Conservation (phyloP, 2,329 filamentous ascomycete genomes). For the Alternaria sp. region DNA sequence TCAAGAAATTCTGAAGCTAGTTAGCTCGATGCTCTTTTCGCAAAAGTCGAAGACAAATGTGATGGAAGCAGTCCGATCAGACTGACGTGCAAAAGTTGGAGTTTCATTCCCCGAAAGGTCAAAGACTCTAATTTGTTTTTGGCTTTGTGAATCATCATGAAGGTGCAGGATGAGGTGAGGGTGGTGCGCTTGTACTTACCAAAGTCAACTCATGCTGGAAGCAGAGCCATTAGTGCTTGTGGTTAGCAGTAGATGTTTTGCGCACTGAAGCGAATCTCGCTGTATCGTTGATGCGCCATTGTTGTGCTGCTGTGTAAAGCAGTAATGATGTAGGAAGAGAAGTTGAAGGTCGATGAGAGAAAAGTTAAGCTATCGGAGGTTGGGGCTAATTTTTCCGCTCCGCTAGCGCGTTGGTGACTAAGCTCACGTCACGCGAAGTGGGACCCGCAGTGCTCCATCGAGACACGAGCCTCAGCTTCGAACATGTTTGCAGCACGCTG, state of each 20-base stretch:
- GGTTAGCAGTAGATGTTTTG: constrained; percentile 3
- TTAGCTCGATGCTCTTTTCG: constrained; percentile 22
- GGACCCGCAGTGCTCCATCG: not conserved
- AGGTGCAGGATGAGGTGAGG: constrained; percentile 19
- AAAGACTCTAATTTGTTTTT: constrained; percentile 58
- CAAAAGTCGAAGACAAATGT: not conserved
- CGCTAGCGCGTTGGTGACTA: constrained; percentile 25
- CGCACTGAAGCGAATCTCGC: constrained; percentile 1
- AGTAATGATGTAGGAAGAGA: constrained; percentile 17
- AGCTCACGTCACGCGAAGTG: constrained; percentile 10
- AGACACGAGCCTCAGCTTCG: not conserved
- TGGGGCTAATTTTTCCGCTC: constrained; percentile 30
- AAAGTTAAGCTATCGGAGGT: constrained; percentile 30
- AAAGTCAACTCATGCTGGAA: constrained; percentile 8
- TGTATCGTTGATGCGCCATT: constrained; percentile 10
- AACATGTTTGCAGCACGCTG: not conserved
- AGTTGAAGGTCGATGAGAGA: constrained; percentile 14
- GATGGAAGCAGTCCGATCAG: constrained; percentile 42
- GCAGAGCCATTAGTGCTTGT: not conserved
- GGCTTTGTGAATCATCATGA: constrained; percentile 55
- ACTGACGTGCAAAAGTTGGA: constrained; percentile 56
- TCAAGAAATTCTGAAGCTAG: constrained; percentile 9
- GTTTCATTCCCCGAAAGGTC: constrained; percentile 56
- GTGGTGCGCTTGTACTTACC: constrained; percentile 23
- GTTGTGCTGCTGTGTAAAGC: constrained; percentile 8